A percentile compares a stretch with the other conserved stretches of the same genome.
Conservation (phyloP, 225 moss, liverwort and hornwort genomes). For the Rhytidiadelphus loreus region DNA sequence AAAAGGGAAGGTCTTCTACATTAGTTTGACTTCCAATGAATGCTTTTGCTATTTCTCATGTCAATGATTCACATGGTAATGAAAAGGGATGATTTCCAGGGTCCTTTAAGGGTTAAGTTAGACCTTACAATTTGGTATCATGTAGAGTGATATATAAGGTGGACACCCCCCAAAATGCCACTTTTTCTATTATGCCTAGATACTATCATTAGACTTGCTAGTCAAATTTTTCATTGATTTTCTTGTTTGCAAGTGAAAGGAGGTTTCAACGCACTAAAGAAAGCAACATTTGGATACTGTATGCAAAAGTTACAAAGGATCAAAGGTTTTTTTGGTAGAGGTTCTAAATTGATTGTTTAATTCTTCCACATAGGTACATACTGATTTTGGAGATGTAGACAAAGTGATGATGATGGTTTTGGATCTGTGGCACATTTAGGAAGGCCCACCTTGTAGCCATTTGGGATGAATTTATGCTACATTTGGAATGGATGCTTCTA, state of each 20-base stretch:
- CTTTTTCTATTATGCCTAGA: background rate
- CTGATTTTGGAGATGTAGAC: background rate
- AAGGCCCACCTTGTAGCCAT: too few relatives aligned
- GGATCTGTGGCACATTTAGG: too few relatives aligned
- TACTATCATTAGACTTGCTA: too few relatives aligned
- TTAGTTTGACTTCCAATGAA: too few relatives aligned
- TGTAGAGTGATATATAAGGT: background rate
- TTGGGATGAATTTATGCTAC: background rate
- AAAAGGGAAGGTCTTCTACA: too few relatives aligned
- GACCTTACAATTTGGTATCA: background rate
- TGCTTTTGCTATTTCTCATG: too few relatives aligned
- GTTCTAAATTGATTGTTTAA: background rate
- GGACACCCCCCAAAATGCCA: too few relatives aligned
- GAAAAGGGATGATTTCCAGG: too few relatives aligned
- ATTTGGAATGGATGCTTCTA: background rate
- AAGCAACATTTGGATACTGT: accelerated
- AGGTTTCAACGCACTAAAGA: background rate
- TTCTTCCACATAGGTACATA: too few relatives aligned
- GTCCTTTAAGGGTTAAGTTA: too few relatives aligned
- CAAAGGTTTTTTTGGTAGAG: background rate
- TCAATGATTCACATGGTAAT: too few relatives aligned
- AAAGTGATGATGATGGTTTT: too few relatives aligned
- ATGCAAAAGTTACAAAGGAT: background rate
- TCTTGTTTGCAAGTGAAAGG: background rate
- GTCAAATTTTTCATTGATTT: background rate